Evolutionary conservation across 108 stramenopile species (phyloP), one percentile per base, ranked within the genome.

Genomic region (Fragilariopsis cylindrus): DNA sequence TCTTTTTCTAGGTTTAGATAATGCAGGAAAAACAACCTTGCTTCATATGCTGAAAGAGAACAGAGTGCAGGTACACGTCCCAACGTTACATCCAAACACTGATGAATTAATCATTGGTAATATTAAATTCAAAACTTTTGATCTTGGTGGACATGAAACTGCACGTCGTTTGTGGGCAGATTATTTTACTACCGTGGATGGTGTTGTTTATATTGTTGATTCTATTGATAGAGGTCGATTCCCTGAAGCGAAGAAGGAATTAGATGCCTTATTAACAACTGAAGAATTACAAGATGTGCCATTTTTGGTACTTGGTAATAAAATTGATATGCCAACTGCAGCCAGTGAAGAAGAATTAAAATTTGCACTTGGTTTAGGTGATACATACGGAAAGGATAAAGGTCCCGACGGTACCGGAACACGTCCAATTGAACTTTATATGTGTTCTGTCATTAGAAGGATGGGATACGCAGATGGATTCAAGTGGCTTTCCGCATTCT

Each of bases 391-490:
- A 58, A 99, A 99, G 83, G 99, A 98, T 60, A 92, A 89, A 60
- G 93, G 88, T 72, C 91, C 92, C n/a, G 93, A 93, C 73, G 78
- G 84, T 47, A 83, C 85, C 48, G 86, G 84, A 56, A 89, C 96
- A 49, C 90, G 96, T 65, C 96, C 95, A 69, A 98, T 99, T 75
- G 99, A 99, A 71, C 87, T 99, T 47, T 98, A 93, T 90, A 98
- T 99, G 97, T 98, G 98, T 82, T 96, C 95, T 62, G 97, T 99
- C 13, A 92, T 98, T 21, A 88, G 97, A 86, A 90, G 96, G 84
- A 98, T 98, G 97, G 99, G 99, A 69, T 98, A 98, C 81, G 92
- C 96, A 13, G 99, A 99, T 83, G 97, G 97, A 70, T 99, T 99
- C 86, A 90, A 91, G 81, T 99, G 98, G 98, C 78, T 99, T 60